Conservation (phyloP, 805 yeast species). For the Cyberlindnera lachancei region DNA sequence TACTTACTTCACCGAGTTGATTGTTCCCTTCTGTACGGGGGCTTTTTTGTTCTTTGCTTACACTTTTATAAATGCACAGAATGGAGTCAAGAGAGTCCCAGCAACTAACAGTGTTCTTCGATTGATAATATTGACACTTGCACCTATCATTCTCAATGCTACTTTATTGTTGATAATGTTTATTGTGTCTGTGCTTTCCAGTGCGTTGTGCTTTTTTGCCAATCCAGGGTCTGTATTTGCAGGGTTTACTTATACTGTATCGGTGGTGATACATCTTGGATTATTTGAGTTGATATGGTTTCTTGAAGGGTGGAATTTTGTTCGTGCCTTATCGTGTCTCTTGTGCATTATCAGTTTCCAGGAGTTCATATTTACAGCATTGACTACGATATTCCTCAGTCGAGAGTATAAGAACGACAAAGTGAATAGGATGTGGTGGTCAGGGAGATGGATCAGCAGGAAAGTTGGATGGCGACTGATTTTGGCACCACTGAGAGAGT, state of each 20-base stretch:
- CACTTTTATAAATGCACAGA: conserved; percentile 78
- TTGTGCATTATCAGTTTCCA: conserved; percentile 50
- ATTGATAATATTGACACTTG: conserved; percentile 41
- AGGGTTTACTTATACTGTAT: conserved; percentile 42
- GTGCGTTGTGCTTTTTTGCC: conserved; percentile 31
- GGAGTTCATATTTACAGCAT: conserved; percentile 42
- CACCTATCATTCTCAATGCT: conserved; percentile 39
- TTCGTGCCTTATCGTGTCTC: conserved; percentile 55
- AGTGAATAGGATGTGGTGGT: conserved; percentile 71
- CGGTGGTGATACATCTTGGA: conserved; percentile 44
- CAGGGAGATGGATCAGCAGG: conserved; percentile 61
- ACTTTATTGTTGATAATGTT: conserved; percentile 28
- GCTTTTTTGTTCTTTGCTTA: conserved; percentile 66
- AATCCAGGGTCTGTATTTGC: conserved; percentile 34
- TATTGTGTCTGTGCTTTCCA: conserved; percentile 37
- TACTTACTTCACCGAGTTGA: conserved; percentile 70
- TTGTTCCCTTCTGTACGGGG: conserved; percentile 66
- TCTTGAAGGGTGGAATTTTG: conserved; percentile 59
- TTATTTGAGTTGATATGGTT: conserved; percentile 60
- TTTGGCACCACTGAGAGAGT: conserved; percentile 61
- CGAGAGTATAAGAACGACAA: conserved; percentile 56
- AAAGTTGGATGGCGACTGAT: conserved; percentile 55
- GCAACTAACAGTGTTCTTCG: conserved; percentile 56
- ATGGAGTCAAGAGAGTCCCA: conserved; percentile 54
- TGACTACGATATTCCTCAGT: conserved; percentile 45